These are phyloP conservation scores for Monosporascus sp. DNA, from an alignment of 2,329 filamentous ascomycete genomes.

Conservation along the genomic window DNA sequence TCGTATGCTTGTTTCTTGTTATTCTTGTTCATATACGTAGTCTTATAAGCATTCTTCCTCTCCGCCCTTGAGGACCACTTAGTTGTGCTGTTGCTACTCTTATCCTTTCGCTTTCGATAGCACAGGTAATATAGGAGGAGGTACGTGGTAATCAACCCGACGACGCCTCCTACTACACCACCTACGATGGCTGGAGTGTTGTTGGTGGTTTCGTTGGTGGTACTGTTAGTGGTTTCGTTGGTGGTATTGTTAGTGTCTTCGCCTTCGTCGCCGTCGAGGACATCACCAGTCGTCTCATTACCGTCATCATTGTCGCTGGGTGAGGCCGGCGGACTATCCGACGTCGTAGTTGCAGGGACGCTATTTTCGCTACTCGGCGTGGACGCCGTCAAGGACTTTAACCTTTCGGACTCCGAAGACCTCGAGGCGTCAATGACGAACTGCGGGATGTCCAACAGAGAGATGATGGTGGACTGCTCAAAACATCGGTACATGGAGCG, in stretches of 20 bases:
- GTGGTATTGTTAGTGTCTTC: neutral
- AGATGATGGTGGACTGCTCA: conserved; percentile 18
- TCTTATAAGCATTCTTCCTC: no score
- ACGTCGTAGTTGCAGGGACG: neutral
- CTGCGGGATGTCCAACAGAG: conserved; percentile 30
- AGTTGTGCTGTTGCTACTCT: neutral
- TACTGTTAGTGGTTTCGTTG: neutral
- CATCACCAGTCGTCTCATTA: neutral
- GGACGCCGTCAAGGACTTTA: neutral
- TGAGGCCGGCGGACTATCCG: neutral
- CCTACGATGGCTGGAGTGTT: neutral
- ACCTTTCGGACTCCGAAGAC: neutral
- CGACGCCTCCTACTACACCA: neutral
- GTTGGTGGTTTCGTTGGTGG: neutral
- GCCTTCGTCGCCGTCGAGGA: neutral
- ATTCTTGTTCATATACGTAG: no score
- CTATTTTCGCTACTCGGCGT: neutral
- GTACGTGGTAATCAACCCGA: neutral
- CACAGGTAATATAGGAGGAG: neutral
- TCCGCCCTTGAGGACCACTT: no score
- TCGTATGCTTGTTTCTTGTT: no score
- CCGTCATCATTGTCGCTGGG: neutral
- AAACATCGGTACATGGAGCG: conserved; percentile 33
- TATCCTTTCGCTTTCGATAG: neutral
- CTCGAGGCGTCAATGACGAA: conserved; percentile 23